A percentile compares a stretch with the other conserved stretches of the same genome.
These are phyloP conservation scores for Takashimella koratensis DNA, from an alignment of 1,284 basidiomycete species.

Conservation along the genomic window DNA sequence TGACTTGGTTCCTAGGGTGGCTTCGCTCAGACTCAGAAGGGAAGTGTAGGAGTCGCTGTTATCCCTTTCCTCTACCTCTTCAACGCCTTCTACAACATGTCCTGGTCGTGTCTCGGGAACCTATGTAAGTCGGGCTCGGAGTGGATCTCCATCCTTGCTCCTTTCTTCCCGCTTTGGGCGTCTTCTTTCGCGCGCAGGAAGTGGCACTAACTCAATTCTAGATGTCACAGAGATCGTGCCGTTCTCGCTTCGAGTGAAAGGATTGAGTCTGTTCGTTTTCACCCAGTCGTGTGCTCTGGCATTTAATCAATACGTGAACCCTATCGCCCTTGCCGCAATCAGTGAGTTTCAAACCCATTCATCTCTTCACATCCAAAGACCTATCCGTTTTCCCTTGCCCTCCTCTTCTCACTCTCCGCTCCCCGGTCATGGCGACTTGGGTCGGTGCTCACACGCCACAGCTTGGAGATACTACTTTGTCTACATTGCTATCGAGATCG, in stretches of 20 bases:
- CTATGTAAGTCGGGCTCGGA: neutral
- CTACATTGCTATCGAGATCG: neutral
- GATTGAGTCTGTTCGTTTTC: conserved; percentile 53
- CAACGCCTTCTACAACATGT: conserved; percentile 37
- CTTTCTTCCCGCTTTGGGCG: conserved; percentile 17
- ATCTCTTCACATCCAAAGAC: no score
- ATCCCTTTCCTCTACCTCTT: conserved; percentile 68
- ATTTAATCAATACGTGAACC: conserved; percentile 79
- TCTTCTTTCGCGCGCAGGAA: no score
- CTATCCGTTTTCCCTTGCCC: no score
- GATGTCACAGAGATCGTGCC: conserved; percentile 52
- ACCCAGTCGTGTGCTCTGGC: conserved; percentile 54
- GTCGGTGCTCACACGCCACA: no score
- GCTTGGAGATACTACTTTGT: neutral
- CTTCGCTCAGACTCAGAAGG: conserved; percentile 45
- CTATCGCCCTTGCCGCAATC: conserved; percentile 57
- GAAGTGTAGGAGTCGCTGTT: conserved; percentile 43
- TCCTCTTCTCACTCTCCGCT: no score
- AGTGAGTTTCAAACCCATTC: no score
- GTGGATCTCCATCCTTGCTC: neutral
- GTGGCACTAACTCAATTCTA: no score
- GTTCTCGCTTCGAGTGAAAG: conserved; percentile 63
- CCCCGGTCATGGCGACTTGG: neutral
- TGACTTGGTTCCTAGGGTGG: conserved; percentile 47
- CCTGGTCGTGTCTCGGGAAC: conserved; percentile 43